phyloP scores from a whole-genome alignment of 805 yeast genomes.

The Wickerhamomyces bovis region DNA sequence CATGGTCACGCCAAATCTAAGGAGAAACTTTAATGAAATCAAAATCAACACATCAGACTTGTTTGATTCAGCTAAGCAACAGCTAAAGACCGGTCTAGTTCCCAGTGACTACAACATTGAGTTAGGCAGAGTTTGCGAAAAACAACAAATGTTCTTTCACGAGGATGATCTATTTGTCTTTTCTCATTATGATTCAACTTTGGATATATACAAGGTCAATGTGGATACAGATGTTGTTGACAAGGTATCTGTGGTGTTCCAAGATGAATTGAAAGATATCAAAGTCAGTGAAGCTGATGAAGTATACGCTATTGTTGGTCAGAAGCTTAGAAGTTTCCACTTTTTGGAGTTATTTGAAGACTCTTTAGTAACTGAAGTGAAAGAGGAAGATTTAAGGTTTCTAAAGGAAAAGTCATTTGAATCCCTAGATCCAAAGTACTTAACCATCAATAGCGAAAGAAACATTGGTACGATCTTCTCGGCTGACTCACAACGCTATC shows the following conservation, averaged over 20 bases:
- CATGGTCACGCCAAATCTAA: slow-evolving; percentile 17
- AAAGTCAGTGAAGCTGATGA: slow-evolving; percentile 9
- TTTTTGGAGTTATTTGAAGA: neutral
- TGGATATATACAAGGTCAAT: slow-evolving; percentile 14
- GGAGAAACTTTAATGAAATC: slow-evolving; percentile 18
- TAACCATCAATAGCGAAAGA: slow-evolving; percentile 25
- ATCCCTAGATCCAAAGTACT: slow-evolving; percentile 18
- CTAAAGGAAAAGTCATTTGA: slow-evolving; percentile 2
- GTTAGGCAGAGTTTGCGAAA: slow-evolving; percentile 15
- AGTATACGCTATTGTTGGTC: slow-evolving; percentile 5
- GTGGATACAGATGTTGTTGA: neutral
- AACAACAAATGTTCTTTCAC: slow-evolving; percentile 10
- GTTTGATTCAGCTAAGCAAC: slow-evolving; percentile 12
- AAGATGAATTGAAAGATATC: slow-evolving; percentile 7
- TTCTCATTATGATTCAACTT: slow-evolving; percentile 2
- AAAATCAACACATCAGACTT: slow-evolving; percentile 19
- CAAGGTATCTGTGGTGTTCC: slow-evolving; percentile 1
- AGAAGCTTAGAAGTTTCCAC: neutral
- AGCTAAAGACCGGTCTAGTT: slow-evolving; percentile 4
- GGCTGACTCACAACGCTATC: slow-evolving; percentile 20
- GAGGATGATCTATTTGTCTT: slow-evolving; percentile 8
- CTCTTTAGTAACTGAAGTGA: neutral
- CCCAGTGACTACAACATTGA: slow-evolving; percentile 3
- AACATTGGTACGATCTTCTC: slow-evolving; percentile 34
- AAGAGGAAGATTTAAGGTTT: neutral